These are phyloP conservation scores for Mangifera indica DNA, from an alignment of 345 rosid genomes.

Conservation along the genomic window DNA sequence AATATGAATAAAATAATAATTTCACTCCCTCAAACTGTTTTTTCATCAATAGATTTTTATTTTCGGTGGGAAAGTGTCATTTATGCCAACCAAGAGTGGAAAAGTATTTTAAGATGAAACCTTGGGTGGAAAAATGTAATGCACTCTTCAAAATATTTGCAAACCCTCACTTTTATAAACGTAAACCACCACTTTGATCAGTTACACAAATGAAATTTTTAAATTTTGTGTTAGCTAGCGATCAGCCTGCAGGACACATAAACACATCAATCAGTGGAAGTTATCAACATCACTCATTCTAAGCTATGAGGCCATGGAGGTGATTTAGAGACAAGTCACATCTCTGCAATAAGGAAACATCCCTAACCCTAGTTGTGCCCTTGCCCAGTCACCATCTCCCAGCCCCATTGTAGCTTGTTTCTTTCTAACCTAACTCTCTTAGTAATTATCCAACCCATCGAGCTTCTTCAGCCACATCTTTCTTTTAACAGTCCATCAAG, in stretches of 20 bases:
- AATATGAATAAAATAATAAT: too few relatives aligned
- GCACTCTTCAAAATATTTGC: not conserved
- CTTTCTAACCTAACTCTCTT: conserved; percentile 20
- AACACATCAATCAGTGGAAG: conserved; percentile 13
- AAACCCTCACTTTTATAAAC: too few relatives aligned
- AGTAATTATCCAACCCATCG: conserved; percentile 20
- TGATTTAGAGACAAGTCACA: conserved; percentile 51
- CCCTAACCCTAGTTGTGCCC: conserved; percentile 57
- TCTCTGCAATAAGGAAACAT: conserved; percentile 46
- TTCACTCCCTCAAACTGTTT: too few relatives aligned
- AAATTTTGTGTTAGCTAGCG: not conserved
- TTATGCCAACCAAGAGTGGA: too few relatives aligned
- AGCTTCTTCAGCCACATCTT: conserved; percentile 16
- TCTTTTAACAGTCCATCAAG: not conserved
- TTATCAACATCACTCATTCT: conserved; percentile 25
- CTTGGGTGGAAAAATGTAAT: too few relatives aligned
- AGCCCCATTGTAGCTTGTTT: conserved; percentile 29
- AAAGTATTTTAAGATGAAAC: too few relatives aligned
- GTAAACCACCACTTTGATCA: too few relatives aligned
- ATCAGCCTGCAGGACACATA: conserved; percentile 11
- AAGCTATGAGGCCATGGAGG: conserved; percentile 34
- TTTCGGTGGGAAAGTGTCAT: too few relatives aligned
- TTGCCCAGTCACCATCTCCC: conserved; percentile 47
- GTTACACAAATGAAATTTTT: too few relatives aligned
- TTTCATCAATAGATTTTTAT: too few relatives aligned